Evolutionary conservation across 2,329 filamentous ascomycete genomes (phyloP), one percentile per base, ranked within the genome.

Genomic region (Colletotrichum noveboracense): DNA sequence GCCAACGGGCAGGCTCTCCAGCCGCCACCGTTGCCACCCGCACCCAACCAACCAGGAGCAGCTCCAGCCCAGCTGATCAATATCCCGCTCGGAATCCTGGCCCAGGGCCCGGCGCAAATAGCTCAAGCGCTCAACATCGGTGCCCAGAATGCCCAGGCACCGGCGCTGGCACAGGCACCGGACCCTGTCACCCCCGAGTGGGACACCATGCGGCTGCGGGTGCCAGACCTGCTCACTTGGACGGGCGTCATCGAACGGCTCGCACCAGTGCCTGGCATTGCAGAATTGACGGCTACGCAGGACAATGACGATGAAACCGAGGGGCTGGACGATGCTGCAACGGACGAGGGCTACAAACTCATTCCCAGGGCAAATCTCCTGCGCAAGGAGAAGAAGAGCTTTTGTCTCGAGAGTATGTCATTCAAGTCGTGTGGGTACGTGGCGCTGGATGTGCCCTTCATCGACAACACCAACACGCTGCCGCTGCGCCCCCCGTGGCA

Each of bases 401-500:
- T 83, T 43, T 79, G 78, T 18, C 79, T 88, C 26, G 80, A 81
- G 30, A 82, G 79, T 16, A 82, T 93, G 34, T 85, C 87, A 1
- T 89, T 93, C 82, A 88, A 88, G 36, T 93, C 91, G 0, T 93
- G 92, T 79, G 92, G 92, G 66, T 93, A 93, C 78, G 89, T 88
- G 38, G 81, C 83, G 7, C 80, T 93, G 2, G 82, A 85, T 21
- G 34, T 76, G 0, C 70, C 79, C 1, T 80, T 80, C 30, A 81
- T 87, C 61, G 83, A 87, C 71, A 84, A 87, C 12, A 81, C 83
- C 66, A 77, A 77, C 28, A 79, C 87, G 62, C 77, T 86, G 24
- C 80, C 82, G 4, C 55, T 76, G 13, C 75, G 16, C 5, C 78
- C 77, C 7, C 65, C 70, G 3, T 77, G 75, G 72, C 60, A 56